A percentile compares a stretch with the other conserved stretches of the same genome.
Conservation (phyloP, 2,329 filamentous ascomycete species). For the Verticillium albo-atrum region DNA sequence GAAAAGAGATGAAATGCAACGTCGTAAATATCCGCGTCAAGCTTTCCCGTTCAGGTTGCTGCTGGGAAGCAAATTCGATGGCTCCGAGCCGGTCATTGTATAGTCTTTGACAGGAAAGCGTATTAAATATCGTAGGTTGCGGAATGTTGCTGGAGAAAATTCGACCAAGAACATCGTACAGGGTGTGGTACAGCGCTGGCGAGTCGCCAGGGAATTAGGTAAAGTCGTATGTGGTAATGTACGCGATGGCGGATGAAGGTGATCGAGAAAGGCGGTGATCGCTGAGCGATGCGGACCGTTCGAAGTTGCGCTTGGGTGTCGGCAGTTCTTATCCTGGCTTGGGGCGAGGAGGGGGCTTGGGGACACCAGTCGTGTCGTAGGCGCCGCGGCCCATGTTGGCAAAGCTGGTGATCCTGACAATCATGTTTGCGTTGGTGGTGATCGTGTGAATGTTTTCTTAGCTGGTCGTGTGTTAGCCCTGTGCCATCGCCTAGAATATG, state of each 20-base stretch:
- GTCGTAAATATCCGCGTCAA: constrained; percentile 4
- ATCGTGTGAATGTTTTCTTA: constrained; percentile 7
- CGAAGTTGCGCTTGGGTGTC: neutral
- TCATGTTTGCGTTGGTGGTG: constrained; percentile 24
- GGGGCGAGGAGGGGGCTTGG: constrained; percentile 40
- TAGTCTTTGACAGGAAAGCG: constrained; percentile 26
- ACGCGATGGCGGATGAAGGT: constrained; percentile 12
- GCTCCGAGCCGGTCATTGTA: constrained; percentile 31
- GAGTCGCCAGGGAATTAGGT: neutral
- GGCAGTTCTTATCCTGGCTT: constrained; percentile 28
- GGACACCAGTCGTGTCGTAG: constrained; percentile 46
- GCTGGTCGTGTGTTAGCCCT: constrained; percentile 8
- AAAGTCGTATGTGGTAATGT: neutral
- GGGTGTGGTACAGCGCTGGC: neutral
- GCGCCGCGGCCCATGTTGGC: constrained; percentile 47
- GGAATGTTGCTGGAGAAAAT: constrained; percentile 9
- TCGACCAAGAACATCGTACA: constrained; percentile 5
- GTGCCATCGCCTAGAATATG: too few relatives aligned
- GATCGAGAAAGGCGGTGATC: constrained; percentile 11
- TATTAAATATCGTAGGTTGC: constrained; percentile 27
- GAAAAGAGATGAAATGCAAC: neutral
- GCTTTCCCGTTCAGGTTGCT: constrained; percentile 19
- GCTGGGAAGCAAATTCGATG: constrained; percentile 31
- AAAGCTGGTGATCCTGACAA: constrained; percentile 23
- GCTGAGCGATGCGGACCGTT: neutral